Evolutionary conservation across 257 asterid species (phyloP), one percentile per base, ranked within the genome.

Genomic region (Linaria vulgaris): DNA sequence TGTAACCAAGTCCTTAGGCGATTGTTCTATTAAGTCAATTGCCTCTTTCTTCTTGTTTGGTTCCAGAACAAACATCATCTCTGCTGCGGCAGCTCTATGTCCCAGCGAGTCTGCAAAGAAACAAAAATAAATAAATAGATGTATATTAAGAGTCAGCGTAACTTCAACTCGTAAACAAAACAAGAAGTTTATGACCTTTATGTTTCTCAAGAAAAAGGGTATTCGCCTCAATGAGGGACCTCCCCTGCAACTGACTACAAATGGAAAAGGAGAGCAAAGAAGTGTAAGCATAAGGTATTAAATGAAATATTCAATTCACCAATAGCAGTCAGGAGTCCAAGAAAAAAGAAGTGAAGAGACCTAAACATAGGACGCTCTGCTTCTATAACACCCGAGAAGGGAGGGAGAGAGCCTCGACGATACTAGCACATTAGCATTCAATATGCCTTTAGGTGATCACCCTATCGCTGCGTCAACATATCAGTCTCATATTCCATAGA

Each of bases 61-160:
- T 67, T 89, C 97, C 67, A 87, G 69, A 67, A 89, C 80, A 81
- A 75, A 76, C 47, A 82, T 66, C 94, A 89, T 82, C 83, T 92
- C 99, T 30, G 99, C 97, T 44, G 63, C 96, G 59, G 99, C 96
- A 47, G 95, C 94, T 72, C 95, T 89, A 72, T 87, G 95, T 75
- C 69, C 75, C 82, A 89, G 69, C 13, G 95, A 85, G 77, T 83
- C 99, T 92, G 85, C 64, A 72, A 71, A 64, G 50, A 56, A 59
- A 73, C 53, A 12, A 50, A 55, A 23, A 67, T n/a, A 30, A 63
- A 12, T 24, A 56, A 37, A 54, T 56, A 61, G 8, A 31, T 24
- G 49, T 50, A 61, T 39, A 44, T 27, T 23, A 31, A 57, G 38
- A 44, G 46, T 9, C 21, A 52, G n/a, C 13, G 59, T 20, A 38